Evolutionary conservation across 306 rosid species (phyloP), one percentile per base, ranked within the genome.

Genomic region (Gynostemma pentaphyllum): DNA sequence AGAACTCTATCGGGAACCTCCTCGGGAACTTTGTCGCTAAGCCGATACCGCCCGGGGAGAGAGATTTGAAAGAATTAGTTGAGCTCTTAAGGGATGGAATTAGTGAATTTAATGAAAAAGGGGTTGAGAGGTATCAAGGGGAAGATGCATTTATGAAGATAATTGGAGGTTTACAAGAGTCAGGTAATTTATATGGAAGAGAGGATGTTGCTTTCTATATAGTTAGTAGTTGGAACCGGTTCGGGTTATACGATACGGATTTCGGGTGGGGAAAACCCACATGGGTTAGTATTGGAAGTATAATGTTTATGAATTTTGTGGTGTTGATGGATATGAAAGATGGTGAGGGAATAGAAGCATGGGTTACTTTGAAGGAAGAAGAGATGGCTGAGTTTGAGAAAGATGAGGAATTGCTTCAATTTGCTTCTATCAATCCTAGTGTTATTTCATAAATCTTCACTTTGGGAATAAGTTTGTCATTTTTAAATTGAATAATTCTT

Each of bases 1-100:
- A 75, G 6, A 39, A 69, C 50, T 30, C 79, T 1, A 48, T 70
- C 40, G 89, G 87, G 4, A 81, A 83, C 57, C 70, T 81, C 45
- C 19, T 77, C 9, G 68, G 83, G 61, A 9, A 55, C 2, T 76
- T 49, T 28, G 27, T 61, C 0, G 72, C 77, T 0, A 44, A 30
- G 9, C 32, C 68, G 24, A 16, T 42, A 2, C 7, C 7, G 0
- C 57, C 32, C 9, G 39, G 2, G 18, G 69, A 13, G 19, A 44
- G 27, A 41, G 30, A 0, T 11, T 5, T 66, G 40, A 14, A 8
- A 27, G 69, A 62, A 14, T 11, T 57, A 11, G 57, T 32, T 41
- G 22, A 14, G 4, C 50, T 10, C 0, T 34, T 46, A 46, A 69
- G 49, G 12, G 50, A 32, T 5, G 72, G 42, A 37, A n/a, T 48